Percentiles rank a stretch among this genome's conserved stretches.
These are phyloP conservation scores for Lepraria neglecta DNA, from an alignment of 495 filamentous ascomycete genomes.

Conservation along the genomic window DNA sequence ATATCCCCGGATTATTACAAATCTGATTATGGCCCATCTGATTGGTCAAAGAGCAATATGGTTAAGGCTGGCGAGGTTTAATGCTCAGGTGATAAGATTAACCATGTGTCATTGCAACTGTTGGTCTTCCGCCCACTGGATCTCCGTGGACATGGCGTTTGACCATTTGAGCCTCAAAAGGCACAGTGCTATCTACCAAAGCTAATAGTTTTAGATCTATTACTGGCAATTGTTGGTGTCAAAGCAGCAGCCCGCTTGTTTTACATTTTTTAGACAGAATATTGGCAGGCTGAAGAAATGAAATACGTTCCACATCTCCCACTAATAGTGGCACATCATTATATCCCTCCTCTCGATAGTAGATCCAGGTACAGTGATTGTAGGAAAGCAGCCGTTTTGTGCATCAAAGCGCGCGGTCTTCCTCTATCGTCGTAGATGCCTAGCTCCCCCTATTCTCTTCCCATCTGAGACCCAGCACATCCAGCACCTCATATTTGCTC, in stretches of 20 bases:
- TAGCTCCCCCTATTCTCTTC: background rate
- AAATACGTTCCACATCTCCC: background rate
- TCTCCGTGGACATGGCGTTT: slow-evolving; percentile 4
- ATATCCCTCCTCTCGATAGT: background rate
- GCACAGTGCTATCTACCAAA: slow-evolving; percentile 4
- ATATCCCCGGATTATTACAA: slow-evolving; percentile 15
- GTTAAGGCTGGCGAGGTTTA: slow-evolving; percentile 6
- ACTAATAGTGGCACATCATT: background rate
- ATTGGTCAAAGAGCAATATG: slow-evolving; percentile 8
- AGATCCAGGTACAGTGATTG: background rate
- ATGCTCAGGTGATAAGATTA: slow-evolving; percentile 17
- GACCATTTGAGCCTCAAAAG: slow-evolving; percentile 3
- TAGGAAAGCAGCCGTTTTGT: background rate
- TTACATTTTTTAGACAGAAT: slow-evolving; percentile 4
- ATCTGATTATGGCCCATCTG: background rate
- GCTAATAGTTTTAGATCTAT: background rate
- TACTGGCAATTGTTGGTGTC: background rate
- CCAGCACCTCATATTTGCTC: slow-evolving; percentile 64
- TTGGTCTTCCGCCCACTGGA: slow-evolving; percentile 1
- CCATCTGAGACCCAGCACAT: background rate
- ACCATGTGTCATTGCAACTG: slow-evolving; percentile 14
- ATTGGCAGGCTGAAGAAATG: background rate
- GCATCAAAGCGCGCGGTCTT: slow-evolving; percentile 8
- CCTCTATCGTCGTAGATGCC: background rate
- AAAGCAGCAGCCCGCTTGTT: background rate